Evolutionary conservation across 2,329 filamentous ascomycete species (phyloP), one percentile per base, ranked within the genome.

Genomic region (Phialocephala subalpina): DNA sequence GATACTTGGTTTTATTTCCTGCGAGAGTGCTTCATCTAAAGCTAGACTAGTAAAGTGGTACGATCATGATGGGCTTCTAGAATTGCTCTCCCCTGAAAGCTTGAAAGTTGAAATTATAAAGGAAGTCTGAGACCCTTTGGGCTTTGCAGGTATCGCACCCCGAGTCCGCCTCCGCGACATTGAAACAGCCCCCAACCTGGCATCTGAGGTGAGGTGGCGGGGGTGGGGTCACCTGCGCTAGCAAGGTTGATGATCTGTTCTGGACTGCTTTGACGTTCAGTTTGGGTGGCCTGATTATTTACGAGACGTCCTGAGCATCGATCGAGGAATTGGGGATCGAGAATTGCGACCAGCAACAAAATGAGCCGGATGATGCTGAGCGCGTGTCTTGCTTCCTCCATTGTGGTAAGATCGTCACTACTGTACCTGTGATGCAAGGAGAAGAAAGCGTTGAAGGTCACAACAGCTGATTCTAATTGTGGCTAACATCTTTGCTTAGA

Each of bases 171-270:
- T 45, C 20, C 40, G 45, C 55, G 29, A 36, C 5, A 22, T 8
- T 27, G 33, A 33, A 36, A 40, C 22, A 29, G 25, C 14, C 33
- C 35, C 57, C 56, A 62, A 62, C 62, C 65, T 64, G 58, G 52
- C 35, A 36, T 47, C 12, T 62, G 27, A 52, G 60, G 29, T 42
- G 45, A 60, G 36, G 65, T 64, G 65, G 65, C 65, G 62, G 64
- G 29, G 40, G 62, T 64, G 65, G 62, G 52, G 52, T 64, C 65
- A 66, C 64, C 14, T 49, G 9, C 63, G 36, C 64, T 60, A 62
- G 57, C 56, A 42, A 60, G 64, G 56, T 38, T 63, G 42, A 53
- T 60, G 60, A 56, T 57, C 2, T 36, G 11, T 49, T 36, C n/a
- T 36, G 22, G 20, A 16, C 45, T 22, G 12, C 60, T 47, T n/a